These are phyloP conservation scores for Fusarium anguioides DNA, from an alignment of 2,329 filamentous ascomycete genomes.

Conservation along the genomic window DNA sequence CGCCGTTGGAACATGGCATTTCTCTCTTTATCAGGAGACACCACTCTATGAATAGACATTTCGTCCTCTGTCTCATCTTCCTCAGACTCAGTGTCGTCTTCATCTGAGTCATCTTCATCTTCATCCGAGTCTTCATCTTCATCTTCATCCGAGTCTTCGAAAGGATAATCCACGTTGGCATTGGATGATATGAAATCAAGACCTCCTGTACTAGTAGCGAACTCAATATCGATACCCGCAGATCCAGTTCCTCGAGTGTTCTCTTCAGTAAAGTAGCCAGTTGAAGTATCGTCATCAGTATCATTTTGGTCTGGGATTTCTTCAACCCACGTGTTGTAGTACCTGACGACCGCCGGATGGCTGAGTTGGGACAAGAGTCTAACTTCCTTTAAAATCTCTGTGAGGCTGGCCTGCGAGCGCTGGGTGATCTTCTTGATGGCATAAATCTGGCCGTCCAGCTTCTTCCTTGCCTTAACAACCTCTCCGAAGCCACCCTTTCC, in stretches of 20 bases:
- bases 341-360: slow-evolving; percentile 86
- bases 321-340: slow-evolving; percentile 96
- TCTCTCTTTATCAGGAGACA: slow-evolving; percentile 49
- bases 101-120: slow-evolving; percentile 59
- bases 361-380: slow-evolving; percentile 91
- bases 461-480: slow-evolving; percentile 94
- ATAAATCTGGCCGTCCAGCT: slow-evolving; percentile 92
- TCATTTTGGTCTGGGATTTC: slow-evolving; percentile 67
- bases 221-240: slow-evolving; percentile 62
- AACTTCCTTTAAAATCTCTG: slow-evolving; percentile 86
- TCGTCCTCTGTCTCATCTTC: slow-evolving; percentile 56
- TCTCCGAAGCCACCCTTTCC: slow-evolving; percentile 96
- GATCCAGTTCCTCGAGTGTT: slow-evolving; percentile 54
- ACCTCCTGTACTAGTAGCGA: slow-evolving; percentile 79
- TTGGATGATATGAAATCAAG: slow-evolving; percentile 94
- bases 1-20: slow-evolving; percentile 46
- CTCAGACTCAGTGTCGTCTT: slow-evolving; percentile 60
- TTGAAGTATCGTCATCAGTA: slow-evolving; percentile 68
- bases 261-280: slow-evolving; percentile 58
- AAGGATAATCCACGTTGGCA: slow-evolving; percentile 82
- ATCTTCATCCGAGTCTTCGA: slow-evolving; percentile 59
- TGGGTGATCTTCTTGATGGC: slow-evolving; percentile 97
- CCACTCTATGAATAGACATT: slow-evolving; percentile 39
- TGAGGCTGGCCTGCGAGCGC: slow-evolving; percentile 80
- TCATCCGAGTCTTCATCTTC: slow-evolving; percentile 65